phyloP scores from a whole-genome alignment of 2,329 filamentous ascomycete genomes.

The Neoscytalidium dimidiatum region DNA sequence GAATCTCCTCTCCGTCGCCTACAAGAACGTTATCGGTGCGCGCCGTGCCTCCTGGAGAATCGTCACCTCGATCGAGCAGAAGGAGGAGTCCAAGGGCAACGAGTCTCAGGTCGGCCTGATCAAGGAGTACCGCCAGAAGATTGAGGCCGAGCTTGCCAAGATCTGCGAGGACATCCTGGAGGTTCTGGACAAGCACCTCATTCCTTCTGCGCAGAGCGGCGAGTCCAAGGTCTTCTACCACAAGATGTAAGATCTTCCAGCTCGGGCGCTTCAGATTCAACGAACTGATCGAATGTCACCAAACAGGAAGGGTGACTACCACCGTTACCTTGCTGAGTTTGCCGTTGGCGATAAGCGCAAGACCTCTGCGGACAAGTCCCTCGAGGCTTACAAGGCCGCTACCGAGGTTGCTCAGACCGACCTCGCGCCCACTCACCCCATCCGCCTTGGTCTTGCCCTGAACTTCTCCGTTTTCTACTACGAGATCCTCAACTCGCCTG shows the following conservation, averaged over 20 bases:
- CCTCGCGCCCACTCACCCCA: constrained; percentile 95
- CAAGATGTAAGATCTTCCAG: constrained; percentile 77
- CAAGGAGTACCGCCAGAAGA: constrained; percentile 97
- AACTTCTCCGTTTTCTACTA: constrained; percentile 99
- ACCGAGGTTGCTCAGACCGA: constrained; percentile 98
- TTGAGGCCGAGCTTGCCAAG: constrained; percentile 94
- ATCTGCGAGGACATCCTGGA: constrained; percentile 98
- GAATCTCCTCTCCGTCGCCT: constrained; percentile 96
- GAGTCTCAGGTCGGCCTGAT: constrained; percentile 94
- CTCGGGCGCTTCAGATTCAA: not conserved
- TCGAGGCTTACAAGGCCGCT: constrained; percentile 98
- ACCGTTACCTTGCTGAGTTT: constrained; percentile 93
- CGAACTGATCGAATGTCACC: not conserved
- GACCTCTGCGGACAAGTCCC: constrained; percentile 80
- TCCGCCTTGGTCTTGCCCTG: constrained; percentile 93
- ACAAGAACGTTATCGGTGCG: constrained; percentile 99
- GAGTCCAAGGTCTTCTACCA: constrained; percentile 99
- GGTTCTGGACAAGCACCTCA: constrained; percentile 88
- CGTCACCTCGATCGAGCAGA: constrained; percentile 99
- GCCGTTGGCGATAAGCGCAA: constrained; percentile 91
- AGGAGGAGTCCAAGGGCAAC: constrained; percentile 98
- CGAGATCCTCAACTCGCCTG: constrained; percentile 97
- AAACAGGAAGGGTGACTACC: constrained; percentile 91
- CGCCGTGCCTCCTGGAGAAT: constrained; percentile 99
- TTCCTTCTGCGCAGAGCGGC: constrained; percentile 92